These are phyloP conservation scores for Cutaneotrichosporon sp. DNA, from an alignment of 1,284 basidiomycete species.

Conservation along the genomic window DNA sequence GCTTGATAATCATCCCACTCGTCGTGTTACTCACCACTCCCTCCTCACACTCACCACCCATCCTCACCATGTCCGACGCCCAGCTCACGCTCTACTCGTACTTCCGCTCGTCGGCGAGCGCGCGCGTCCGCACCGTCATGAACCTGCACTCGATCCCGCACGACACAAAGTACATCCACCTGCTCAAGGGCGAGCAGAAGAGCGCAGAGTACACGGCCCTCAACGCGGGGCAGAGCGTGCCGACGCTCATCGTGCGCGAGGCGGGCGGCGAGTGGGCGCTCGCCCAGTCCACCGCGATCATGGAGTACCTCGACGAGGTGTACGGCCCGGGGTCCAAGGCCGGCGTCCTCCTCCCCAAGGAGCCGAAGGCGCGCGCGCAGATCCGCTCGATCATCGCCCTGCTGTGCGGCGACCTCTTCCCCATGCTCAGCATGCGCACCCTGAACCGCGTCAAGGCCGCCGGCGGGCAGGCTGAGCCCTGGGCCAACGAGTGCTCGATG, in stretches of 20 bases:
- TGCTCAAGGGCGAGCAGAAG: slow-evolving; percentile 24
- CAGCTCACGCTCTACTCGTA: slow-evolving; percentile 25
- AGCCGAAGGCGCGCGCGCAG: slow-evolving; percentile 7
- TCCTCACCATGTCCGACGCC: not conserved
- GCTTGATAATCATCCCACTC: not conserved
- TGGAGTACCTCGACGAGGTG: slow-evolving; percentile 26
- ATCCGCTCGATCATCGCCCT: slow-evolving; percentile 21
- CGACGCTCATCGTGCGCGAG: slow-evolving; percentile 16
- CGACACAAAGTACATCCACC: slow-evolving; percentile 17
- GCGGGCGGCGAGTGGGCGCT: slow-evolving; percentile 16
- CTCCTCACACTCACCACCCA: too few relatives aligned
- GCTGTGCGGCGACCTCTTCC: slow-evolving; percentile 24
- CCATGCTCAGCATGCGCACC: slow-evolving; percentile 16
- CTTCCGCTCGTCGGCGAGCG: slow-evolving; percentile 24
- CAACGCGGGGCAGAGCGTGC: slow-evolving; percentile 20
- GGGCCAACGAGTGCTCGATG: slow-evolving; percentile 12
- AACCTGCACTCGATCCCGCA: slow-evolving; percentile 18
- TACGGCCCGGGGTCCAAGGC: slow-evolving; percentile 2
- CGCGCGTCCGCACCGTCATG: slow-evolving; percentile 25
- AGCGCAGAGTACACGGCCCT: slow-evolving; percentile 8
- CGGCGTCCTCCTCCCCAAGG: slow-evolving; percentile 13
- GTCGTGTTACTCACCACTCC: not conserved
- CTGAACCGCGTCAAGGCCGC: slow-evolving; percentile 13
- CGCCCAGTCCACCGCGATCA: slow-evolving; percentile 21
- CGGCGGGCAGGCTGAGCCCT: slow-evolving; percentile 14